Percentiles rank a stretch among this genome's conserved stretches.
phyloP scores from a whole-genome alignment of 2,329 filamentous ascomycete species.

The Emmonsiellopsis sp. region DNA sequence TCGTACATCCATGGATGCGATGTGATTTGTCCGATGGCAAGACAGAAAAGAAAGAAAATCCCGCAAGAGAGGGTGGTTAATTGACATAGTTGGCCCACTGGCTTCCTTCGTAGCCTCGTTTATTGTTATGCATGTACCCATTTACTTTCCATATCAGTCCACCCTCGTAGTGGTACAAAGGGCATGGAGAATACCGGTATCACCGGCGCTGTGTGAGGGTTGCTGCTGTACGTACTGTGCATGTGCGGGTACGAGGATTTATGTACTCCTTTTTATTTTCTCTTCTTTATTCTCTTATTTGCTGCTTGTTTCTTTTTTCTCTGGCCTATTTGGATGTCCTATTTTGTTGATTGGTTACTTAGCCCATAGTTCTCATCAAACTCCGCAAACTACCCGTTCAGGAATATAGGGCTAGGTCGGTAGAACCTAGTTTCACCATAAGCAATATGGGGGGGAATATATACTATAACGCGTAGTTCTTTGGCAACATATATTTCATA shows the following conservation, averaged over 20 bases:
- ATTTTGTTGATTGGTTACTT: neutral
- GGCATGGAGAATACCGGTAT: neutral
- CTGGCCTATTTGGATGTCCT: neutral
- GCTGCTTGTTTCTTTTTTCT: neutral
- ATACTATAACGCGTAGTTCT: too few species aligned
- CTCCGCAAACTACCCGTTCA: neutral
- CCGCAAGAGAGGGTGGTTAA: neutral
- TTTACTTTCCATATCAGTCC: neutral
- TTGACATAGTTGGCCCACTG: too few species aligned
- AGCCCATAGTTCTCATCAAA: too few species aligned
- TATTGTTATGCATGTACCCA: neutral
- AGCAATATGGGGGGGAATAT: neutral
- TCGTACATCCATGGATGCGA: too few species aligned
- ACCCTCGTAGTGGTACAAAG: neutral
- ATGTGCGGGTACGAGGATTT: neutral
- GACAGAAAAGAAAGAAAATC: neutral
- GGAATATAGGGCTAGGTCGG: neutral
- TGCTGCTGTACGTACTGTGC: neutral
- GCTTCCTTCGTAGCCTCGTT: neutral
- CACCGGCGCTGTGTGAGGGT: neutral
- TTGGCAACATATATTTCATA: too few species aligned
- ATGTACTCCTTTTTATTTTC: neutral
- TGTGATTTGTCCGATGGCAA: too few species aligned
- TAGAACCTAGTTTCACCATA: neutral
- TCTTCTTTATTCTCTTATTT: neutral